These are phyloP conservation scores for Plasmopara viticola DNA, from an alignment of 352 stramenopile species.

Conservation along the genomic window DNA sequence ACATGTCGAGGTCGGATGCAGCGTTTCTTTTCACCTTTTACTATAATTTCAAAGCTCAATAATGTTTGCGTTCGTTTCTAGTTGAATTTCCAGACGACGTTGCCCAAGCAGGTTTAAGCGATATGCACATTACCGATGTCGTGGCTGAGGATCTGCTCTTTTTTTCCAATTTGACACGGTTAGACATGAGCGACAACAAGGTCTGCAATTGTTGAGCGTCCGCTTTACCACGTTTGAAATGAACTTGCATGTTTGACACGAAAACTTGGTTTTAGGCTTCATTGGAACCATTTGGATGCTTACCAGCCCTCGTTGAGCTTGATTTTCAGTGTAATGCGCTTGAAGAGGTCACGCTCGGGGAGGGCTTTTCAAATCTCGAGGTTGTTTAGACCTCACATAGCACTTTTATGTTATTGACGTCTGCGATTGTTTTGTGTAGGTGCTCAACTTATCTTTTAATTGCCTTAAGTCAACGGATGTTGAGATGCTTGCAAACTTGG, in stretches of 20 bases:
- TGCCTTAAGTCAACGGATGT: conserved; percentile 55
- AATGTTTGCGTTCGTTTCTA: conserved; percentile 9
- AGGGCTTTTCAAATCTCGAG: conserved; percentile 62
- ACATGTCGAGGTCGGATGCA: conserved; percentile 46
- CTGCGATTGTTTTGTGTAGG: conserved; percentile 16
- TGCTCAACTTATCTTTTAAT: conserved; percentile 79
- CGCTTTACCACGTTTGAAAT: background rate
- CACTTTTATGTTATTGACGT: background rate
- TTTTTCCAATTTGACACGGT: conserved; percentile 60
- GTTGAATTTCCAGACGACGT: conserved; percentile 82
- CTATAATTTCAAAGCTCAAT: background rate
- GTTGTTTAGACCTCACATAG: conserved; percentile 9
- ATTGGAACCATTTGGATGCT: conserved; percentile 57
- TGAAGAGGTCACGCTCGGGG: conserved; percentile 35
- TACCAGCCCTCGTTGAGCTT: conserved; percentile 59
- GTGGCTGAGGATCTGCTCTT: conserved; percentile 73
- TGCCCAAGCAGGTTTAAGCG: conserved; percentile 48
- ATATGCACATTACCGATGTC: conserved; percentile 51
- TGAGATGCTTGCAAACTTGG: conserved; percentile 61
- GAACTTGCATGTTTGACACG: background rate
- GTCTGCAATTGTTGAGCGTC: conserved; percentile 9
- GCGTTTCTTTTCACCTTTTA: background rate
- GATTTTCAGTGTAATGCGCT: conserved; percentile 81
- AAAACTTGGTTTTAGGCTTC: conserved; percentile 23
- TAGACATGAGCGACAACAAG: conserved; percentile 84